Percentiles rank a stretch among this genome's conserved stretches.
Evolutionary conservation across 164 flowering plant genomes (phyloP).

Genomic region (Umbellularia californica): DNA sequence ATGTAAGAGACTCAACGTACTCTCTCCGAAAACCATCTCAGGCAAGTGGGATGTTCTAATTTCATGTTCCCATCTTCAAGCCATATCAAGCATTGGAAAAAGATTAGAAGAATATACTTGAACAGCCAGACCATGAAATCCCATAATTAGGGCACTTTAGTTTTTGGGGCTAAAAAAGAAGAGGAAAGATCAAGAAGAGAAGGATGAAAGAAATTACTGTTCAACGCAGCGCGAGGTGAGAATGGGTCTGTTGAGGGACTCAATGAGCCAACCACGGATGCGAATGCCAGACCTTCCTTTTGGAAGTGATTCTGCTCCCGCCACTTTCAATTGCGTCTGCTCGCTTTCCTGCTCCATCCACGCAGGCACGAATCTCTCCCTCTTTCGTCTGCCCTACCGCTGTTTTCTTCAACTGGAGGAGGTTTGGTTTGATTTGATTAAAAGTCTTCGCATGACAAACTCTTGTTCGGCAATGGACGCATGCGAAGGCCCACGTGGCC

Average conservation of each 20-base stretch:
- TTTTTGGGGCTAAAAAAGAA: too few species aligned
- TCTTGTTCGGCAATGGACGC: too few species aligned
- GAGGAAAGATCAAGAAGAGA: neutral
- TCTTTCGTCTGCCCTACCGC: too few species aligned
- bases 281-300: slow-evolving; percentile 1
- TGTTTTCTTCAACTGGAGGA: too few species aligned
- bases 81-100: neutral
- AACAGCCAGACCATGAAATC: neutral
- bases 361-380: neutral
- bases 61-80: slow-evolving; percentile 81
- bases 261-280: slow-evolving; percentile 5
- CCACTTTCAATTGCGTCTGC: neutral
- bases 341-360: neutral
- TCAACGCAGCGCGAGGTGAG: neutral
- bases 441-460: too few species aligned
- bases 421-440: too few species aligned
- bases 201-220: neutral
- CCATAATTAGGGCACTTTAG: too few species aligned
- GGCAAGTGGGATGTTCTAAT: slow-evolving; percentile 79
- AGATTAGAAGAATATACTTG: neutral
- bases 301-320: neutral
- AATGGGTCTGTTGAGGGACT: slow-evolving; percentile 2
- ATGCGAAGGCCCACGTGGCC: too few species aligned
- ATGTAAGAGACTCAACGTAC: slow-evolving; percentile 62
- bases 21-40: slow-evolving; percentile 96